These are phyloP conservation scores for Albugo candida DNA, from an alignment of 352 stramenopile species.

Conservation along the genomic window DNA sequence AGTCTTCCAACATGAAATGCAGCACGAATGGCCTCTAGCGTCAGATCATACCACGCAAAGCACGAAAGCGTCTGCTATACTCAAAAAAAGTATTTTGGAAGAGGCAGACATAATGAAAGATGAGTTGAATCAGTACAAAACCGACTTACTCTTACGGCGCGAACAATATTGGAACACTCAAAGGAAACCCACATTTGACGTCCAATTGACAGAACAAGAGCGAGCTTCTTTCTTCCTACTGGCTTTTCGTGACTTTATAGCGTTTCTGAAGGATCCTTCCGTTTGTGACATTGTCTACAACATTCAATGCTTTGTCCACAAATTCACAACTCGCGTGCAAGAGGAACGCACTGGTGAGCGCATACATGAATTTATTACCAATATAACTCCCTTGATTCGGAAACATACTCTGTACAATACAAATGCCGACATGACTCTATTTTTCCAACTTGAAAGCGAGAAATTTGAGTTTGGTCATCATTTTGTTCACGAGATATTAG, in stretches of 20 bases:
- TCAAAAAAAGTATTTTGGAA: not conserved
- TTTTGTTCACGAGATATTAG: conserved; percentile 44
- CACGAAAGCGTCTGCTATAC: too few relatives aligned
- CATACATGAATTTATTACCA: too few relatives aligned
- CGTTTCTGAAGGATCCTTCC: conserved; percentile 31
- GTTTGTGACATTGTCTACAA: conserved; percentile 56
- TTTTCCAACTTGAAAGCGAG: too few relatives aligned
- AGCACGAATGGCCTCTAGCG: too few relatives aligned
- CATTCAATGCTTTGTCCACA: conserved; percentile 55
- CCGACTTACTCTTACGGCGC: not conserved
- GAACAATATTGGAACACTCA: not conserved
- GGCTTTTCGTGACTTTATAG: conserved; percentile 34
- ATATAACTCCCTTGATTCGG: too few relatives aligned
- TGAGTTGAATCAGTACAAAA: conserved; percentile 4
- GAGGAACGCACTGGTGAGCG: conserved; percentile 12
- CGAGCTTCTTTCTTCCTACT: conserved; percentile 34
- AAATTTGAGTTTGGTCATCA: too few relatives aligned
- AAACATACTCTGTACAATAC: too few relatives aligned
- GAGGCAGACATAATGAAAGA: not conserved
- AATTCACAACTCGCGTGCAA: conserved; percentile 3
- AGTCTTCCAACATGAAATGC: too few relatives aligned
- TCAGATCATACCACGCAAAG: too few relatives aligned
- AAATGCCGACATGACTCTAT: too few relatives aligned
- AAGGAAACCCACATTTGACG: not conserved
- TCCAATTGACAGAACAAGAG: not conserved